Base-by-base conservation (phyloP, 2,329 filamentous ascomycete species). In the Monosporascus sp. region DNA sequence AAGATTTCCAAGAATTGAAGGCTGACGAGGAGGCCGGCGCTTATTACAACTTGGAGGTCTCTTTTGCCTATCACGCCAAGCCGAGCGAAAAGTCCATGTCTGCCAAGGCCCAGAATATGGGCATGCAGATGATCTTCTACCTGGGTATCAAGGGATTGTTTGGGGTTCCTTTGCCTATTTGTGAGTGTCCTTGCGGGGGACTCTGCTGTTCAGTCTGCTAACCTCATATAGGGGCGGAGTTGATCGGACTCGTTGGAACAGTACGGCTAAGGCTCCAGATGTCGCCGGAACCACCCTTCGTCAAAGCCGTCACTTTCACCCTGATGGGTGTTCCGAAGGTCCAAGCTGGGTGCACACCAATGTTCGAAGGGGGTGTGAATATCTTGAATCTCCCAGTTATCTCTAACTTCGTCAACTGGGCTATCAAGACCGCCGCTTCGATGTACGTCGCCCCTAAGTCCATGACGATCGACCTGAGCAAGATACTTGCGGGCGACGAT, bases 361-460 rank as follows among this genome's bases (percentile, higher is more conserved):
- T 97, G 86, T 71, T 97, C n/a, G 84, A 94, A 67, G 87, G 84
- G 59, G 93, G 91, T 2, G 85, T 95, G 55, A 97, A 97, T 61
- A 84, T 97, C 46, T 75, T 97, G 25, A 96, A 97, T 61, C 74
- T 97, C 9, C 93, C 93, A 0, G 70, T 97, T 38, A 97, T 97
- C 62, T 95, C 90, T 15, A 95, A 95, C 63, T 97, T 99, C 66
- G 93, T 97, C 70, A 96, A 97, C 71, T 96, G 92, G 73, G 90
- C 93, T 5, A 96, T 97, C 62, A 85, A 85, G 38, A 85, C 94
- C 0, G 90, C 92, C 0, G 88, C 88, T 3, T 88, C 85, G 65
- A 88, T 96, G 81, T 97, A 97, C 58, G 91, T 97, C 25, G 93
- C 93, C 2, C 93, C 93, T 8, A 97, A 97, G 72, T 94, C 87